Percentiles rank a stretch among this genome's conserved stretches.
Conservation (phyloP, 2,329 filamentous ascomycete genomes). For the Pestalotiopsis sp. region DNA sequence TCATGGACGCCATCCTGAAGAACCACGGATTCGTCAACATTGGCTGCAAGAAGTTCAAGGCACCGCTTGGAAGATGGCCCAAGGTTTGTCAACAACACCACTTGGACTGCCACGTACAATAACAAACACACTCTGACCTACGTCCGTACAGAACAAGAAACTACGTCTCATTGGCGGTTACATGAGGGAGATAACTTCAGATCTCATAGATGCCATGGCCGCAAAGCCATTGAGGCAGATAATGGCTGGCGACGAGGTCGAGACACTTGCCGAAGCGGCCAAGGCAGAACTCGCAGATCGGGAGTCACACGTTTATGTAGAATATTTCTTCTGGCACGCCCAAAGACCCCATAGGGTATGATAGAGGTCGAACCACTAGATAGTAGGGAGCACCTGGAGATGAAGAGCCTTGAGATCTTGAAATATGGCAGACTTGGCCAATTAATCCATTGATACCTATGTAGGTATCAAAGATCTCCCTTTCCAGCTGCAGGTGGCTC, state of each 20-base stretch:
- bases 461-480: no score
- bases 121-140: neutral
- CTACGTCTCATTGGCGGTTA: conserved; percentile 42
- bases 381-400: neutral
- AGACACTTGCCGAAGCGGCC: conserved; percentile 14
- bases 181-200: conserved; percentile 17
- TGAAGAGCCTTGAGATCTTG: neutral
- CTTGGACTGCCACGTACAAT: no score
- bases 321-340: conserved; percentile 23
- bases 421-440: no score
- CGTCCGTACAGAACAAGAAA: conserved; percentile 28
- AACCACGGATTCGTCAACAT: conserved; percentile 26
- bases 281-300: conserved; percentile 15
- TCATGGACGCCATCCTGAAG: conserved; percentile 20
- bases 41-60: conserved; percentile 27
- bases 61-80: conserved; percentile 42
- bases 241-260: conserved; percentile 15
- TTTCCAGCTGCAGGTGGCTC: no score
- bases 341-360: conserved; percentile 13
- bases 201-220: conserved; percentile 21
- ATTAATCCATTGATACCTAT: no score
- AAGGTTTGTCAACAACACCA: conserved; percentile 24
- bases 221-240: conserved; percentile 17
- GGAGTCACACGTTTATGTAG: conserved; percentile 19
- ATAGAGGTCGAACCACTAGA: no score